Percentiles rank a stretch among this genome's conserved stretches.
phyloP scores from a whole-genome alignment of 2,329 filamentous ascomycete genomes.

The Dactylellina haptotyla region DNA sequence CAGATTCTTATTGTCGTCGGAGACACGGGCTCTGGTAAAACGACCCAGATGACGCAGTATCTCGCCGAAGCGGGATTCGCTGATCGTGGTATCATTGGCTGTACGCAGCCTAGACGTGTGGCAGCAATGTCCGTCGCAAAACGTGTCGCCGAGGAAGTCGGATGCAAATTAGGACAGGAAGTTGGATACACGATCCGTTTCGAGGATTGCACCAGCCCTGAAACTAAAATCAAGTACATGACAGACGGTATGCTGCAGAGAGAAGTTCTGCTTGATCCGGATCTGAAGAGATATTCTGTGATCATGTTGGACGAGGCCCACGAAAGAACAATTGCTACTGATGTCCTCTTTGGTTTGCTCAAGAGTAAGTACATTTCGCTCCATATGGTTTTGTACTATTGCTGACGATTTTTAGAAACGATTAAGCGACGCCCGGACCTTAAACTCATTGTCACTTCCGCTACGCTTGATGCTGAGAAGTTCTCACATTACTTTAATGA shows the following conservation, averaged over 20 bases:
- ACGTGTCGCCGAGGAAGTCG: constrained; percentile 94
- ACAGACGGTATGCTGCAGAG: constrained; percentile 97
- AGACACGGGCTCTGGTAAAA: constrained; percentile 97
- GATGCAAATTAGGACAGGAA: constrained; percentile 87
- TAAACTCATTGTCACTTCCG: constrained; percentile 95
- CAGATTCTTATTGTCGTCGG: constrained; percentile 96
- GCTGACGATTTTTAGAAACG: constrained; percentile 69
- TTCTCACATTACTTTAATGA: constrained; percentile 96
- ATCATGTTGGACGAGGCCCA: constrained; percentile 99
- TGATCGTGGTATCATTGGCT: constrained; percentile 88
- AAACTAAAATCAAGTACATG: constrained; percentile 99
- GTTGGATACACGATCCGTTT: constrained; percentile 98
- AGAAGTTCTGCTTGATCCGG: constrained; percentile 91
- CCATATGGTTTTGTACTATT: background rate
- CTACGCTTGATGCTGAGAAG: constrained; percentile 95
- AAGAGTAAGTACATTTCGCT: constrained; percentile 65
- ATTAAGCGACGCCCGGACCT: constrained; percentile 84
- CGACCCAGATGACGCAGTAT: constrained; percentile 94
- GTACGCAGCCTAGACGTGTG: constrained; percentile 95
- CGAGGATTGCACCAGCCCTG: constrained; percentile 87
- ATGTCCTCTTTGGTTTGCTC: constrained; percentile 90
- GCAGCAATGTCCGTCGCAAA: constrained; percentile 98
- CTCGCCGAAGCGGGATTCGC: constrained; percentile 91
- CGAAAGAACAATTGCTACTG: constrained; percentile 94
- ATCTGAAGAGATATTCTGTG: constrained; percentile 87